Conservation (phyloP, 768 basidiomycete species). For the Ephemerocybe angulata region DNA sequence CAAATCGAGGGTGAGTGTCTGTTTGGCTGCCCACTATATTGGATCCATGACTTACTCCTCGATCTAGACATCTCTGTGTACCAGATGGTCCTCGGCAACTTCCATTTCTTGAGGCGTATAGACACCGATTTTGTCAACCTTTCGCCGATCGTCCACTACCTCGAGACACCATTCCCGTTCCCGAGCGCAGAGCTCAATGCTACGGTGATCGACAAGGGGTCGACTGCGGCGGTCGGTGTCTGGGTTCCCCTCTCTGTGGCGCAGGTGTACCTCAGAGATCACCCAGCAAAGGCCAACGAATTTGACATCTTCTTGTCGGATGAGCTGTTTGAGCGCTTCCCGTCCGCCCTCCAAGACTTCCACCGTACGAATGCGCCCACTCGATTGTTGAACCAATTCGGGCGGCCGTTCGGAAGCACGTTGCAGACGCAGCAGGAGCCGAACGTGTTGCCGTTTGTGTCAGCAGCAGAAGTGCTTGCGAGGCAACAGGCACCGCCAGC, state of each 20-base stretch:
- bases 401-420: conserved; percentile 56
- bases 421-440: conserved; percentile 14
- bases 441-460: background rate
- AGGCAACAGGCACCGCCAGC: conserved; percentile 3
- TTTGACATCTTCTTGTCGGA: conserved; percentile 61
- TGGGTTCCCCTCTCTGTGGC: conserved; percentile 68
- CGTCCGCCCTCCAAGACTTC: conserved; percentile 56
- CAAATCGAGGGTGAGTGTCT: conserved; percentile 60
- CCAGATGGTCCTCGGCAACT: conserved; percentile 57
- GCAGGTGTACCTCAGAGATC: conserved; percentile 48
- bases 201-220: conserved; percentile 49
- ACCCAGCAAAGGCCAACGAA: conserved; percentile 30
- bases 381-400: conserved; percentile 57
- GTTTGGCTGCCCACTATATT: conserved; percentile 4
- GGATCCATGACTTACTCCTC: conserved; percentile 5
- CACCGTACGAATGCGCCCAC: conserved; percentile 44
- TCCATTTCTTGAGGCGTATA: conserved; percentile 62
- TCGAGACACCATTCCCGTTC: conserved; percentile 19
- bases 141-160: conserved; percentile 44
- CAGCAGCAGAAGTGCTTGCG: conserved; percentile 7
- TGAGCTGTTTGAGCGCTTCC: conserved; percentile 59
- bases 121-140: conserved; percentile 80
- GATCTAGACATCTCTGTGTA: conserved; percentile 68
- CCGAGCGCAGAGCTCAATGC: conserved; percentile 43
- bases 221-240: conserved; percentile 51